phyloP scores from a whole-genome alignment of 192 early-diverging fungal species.

The Coemansia sp. region DNA sequence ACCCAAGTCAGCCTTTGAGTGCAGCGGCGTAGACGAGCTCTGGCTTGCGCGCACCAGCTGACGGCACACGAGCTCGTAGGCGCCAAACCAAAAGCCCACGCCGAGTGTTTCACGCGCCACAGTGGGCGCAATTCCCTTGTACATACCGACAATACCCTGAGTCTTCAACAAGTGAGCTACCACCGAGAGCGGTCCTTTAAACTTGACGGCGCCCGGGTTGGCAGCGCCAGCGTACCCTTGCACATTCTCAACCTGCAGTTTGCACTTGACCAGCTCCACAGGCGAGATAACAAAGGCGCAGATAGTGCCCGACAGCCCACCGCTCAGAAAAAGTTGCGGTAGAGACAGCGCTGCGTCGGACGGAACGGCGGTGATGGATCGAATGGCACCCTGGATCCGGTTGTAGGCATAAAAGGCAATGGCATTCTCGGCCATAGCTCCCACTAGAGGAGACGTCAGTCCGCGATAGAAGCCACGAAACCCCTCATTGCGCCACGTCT shows the following conservation, averaged over 20 bases:
- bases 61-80: constrained; percentile 75
- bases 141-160: constrained; percentile 53
- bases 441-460: constrained; percentile 83
- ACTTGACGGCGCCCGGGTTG: constrained; percentile 10
- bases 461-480: constrained; percentile 86
- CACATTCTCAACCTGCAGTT: constrained; percentile 84
- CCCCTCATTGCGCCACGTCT: constrained; percentile 76
- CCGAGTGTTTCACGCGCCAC: constrained; percentile 85
- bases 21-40: constrained; percentile 11
- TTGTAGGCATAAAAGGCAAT: constrained; percentile 85
- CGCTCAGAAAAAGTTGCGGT: constrained; percentile 71
- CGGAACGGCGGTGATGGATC: constrained; percentile 11
- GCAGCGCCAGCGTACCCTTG: constrained; percentile 18
- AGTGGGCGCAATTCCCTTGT: constrained; percentile 56
- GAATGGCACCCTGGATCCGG: constrained; percentile 72
- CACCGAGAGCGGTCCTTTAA: constrained; percentile 57
- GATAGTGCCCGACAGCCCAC: constrained; percentile 77
- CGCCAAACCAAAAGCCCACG: constrained; percentile 95
- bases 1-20: constrained; percentile 68
- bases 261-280: constrained; percentile 94
- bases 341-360: constrained; percentile 52
- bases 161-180: constrained; percentile 51
- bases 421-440: constrained; percentile 93
- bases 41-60: constrained; percentile 31
- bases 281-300: constrained; percentile 90